Evolutionary conservation across 2,329 filamentous ascomycete genomes (phyloP).

Genomic region (Didymella pomorum): DNA sequence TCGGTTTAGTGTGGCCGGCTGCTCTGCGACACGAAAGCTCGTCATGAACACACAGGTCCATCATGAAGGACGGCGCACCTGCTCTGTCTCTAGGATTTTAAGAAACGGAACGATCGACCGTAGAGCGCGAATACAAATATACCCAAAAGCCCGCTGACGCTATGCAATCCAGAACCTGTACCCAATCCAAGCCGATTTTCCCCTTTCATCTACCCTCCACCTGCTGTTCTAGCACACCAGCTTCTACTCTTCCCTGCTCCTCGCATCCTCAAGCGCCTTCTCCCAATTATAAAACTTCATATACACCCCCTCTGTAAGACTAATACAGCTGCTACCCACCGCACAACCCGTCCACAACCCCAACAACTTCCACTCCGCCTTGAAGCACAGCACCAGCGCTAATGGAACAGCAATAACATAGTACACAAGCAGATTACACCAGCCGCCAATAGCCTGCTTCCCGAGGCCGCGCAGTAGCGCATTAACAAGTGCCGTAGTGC

Average conservation of each 20-base stretch:
- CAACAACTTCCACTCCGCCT: constrained; percentile 44
- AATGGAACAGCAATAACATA: constrained; percentile 51
- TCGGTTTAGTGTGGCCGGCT: no score
- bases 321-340: constrained; percentile 45
- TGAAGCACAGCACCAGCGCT: constrained; percentile 48
- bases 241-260: constrained; percentile 37
- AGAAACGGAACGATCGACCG: not conserved
- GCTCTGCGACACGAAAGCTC: no score
- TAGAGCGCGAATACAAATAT: not conserved
- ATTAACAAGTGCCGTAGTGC: constrained; percentile 49
- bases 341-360: constrained; percentile 51
- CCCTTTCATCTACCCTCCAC: no score
- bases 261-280: constrained; percentile 43
- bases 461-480: constrained; percentile 50
- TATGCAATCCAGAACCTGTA: not conserved
- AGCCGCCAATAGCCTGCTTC: constrained; percentile 51
- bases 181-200: not conserved
- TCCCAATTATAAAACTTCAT: constrained; percentile 44
- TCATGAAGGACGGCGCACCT: no score
- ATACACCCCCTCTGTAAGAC: constrained; percentile 44
- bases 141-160: not conserved
- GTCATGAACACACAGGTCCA: no score
- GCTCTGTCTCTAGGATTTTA: no score
- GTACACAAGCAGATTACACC: constrained; percentile 50
- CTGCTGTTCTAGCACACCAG: no score